Evolutionary conservation across 306 rosid species (phyloP).

Genomic region (Hippophae rhamnoides): DNA sequence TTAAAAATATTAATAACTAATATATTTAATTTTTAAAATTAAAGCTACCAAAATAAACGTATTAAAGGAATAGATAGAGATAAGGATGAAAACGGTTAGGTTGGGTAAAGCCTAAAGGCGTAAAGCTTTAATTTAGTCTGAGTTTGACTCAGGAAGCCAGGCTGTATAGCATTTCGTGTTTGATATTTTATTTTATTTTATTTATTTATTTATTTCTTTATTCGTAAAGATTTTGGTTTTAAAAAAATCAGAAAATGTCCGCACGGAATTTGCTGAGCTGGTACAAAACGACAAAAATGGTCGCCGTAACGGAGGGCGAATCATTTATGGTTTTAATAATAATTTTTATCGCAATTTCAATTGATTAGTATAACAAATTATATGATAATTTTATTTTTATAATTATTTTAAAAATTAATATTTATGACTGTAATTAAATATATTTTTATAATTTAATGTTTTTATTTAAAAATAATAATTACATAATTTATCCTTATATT

Average conservation of each 20-base stretch:
- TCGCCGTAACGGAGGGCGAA: conserved; percentile 76
- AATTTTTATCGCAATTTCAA: too few species aligned
- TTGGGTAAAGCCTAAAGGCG: conserved; percentile 7
- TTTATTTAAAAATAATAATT: too few species aligned
- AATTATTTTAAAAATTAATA: too few species aligned
- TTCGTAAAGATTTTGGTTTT: background rate
- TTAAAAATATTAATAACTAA: too few species aligned
- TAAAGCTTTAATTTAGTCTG: conserved; percentile 26
- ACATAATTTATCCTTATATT: too few species aligned
- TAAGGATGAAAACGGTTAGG: conserved; percentile 65
- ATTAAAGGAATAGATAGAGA: conserved; percentile 17
- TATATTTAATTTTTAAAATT: too few species aligned
- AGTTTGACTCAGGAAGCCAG: conserved; percentile 81
- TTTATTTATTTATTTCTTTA: too few species aligned
- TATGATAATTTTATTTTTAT: too few species aligned
- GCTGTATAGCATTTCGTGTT: conserved; percentile 70
- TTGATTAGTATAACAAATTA: too few species aligned
- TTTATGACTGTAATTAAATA: too few species aligned
- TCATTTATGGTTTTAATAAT: conserved; percentile 43
- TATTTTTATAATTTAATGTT: too few species aligned
- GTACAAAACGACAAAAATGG: conserved; percentile 61
- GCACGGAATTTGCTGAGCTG: conserved; percentile 30
- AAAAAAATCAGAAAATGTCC: conserved; percentile 12
- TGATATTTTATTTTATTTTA: conserved; percentile 10
- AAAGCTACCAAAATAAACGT: too few species aligned